These are phyloP conservation scores for Dactylellina sp. DNA, from an alignment of 2,329 filamentous ascomycete species.

Conservation along the genomic window DNA sequence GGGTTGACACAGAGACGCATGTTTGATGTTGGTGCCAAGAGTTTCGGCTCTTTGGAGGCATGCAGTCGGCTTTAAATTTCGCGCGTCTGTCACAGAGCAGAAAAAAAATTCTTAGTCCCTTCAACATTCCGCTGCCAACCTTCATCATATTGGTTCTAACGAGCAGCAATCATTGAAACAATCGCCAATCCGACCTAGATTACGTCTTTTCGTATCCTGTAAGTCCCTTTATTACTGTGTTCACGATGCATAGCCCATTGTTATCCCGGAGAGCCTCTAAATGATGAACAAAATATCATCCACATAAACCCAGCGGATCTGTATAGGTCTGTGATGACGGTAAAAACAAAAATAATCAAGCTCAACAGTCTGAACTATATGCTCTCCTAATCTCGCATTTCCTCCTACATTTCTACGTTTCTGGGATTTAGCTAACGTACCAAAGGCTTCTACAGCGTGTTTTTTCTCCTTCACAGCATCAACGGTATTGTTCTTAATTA, in stretches of 20 bases:
- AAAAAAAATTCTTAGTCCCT: constrained; percentile 12
- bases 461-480: too few relatives aligned
- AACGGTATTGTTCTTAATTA: neutral
- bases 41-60: neutral
- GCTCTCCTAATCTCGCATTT: constrained; percentile 3
- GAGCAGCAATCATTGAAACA: neutral
- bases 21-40: constrained; percentile 15
- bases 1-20: neutral
- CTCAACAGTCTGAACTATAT: constrained; percentile 56
- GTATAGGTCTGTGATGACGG: constrained; percentile 41
- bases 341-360: constrained; percentile 53
- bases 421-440: neutral
- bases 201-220: neutral
- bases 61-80: constrained; percentile 32
- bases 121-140: neutral
- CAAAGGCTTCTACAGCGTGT: neutral
- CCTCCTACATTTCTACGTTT: neutral
- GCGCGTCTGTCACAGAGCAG: neutral
- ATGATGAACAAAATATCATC: constrained; percentile 56
- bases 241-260: neutral
- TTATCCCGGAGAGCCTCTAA: neutral
- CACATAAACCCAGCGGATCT: constrained; percentile 42
- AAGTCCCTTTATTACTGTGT: neutral
- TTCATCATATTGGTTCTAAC: neutral
- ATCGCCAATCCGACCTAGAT: neutral